These are phyloP conservation scores for Solanum lycopersicoides DNA, from an alignment of 257 asterid species.

Conservation along the genomic window DNA sequence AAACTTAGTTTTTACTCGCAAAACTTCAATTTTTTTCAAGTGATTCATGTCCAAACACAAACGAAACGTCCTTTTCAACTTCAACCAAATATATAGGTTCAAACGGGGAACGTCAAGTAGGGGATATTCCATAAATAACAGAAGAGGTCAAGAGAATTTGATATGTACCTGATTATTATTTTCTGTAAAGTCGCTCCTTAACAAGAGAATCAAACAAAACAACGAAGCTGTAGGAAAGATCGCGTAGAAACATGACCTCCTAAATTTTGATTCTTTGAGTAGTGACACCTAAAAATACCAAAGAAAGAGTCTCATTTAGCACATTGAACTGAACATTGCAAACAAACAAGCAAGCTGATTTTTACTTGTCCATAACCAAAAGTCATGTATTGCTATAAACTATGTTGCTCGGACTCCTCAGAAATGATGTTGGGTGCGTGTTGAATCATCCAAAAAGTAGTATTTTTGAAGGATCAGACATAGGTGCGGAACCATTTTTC, in stretches of 20 bases:
- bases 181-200: constrained; percentile 18
- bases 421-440: not conserved
- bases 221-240: constrained; percentile 30
- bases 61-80: not conserved
- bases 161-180: constrained; percentile 31
- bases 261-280: constrained; percentile 23
- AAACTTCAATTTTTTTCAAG: not conserved
- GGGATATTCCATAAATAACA: not conserved
- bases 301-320: not conserved
- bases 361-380: not conserved
- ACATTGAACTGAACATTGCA: not conserved
- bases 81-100: not conserved
- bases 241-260: constrained; percentile 24
- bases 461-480: not conserved
- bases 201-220: constrained; percentile 18
- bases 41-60: not conserved
- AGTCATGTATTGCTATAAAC: not conserved
- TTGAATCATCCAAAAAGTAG: not conserved
- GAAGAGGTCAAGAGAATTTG: not conserved
- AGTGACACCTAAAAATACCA: constrained; percentile 19
- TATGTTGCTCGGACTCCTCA: not conserved
- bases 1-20: not conserved
- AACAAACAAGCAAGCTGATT: not conserved
- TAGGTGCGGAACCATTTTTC: not conserved
- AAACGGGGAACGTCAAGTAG: not conserved